Evolutionary conservation across 139 green algal genomes (phyloP).

Genomic region (Coelastrella sp.): DNA sequence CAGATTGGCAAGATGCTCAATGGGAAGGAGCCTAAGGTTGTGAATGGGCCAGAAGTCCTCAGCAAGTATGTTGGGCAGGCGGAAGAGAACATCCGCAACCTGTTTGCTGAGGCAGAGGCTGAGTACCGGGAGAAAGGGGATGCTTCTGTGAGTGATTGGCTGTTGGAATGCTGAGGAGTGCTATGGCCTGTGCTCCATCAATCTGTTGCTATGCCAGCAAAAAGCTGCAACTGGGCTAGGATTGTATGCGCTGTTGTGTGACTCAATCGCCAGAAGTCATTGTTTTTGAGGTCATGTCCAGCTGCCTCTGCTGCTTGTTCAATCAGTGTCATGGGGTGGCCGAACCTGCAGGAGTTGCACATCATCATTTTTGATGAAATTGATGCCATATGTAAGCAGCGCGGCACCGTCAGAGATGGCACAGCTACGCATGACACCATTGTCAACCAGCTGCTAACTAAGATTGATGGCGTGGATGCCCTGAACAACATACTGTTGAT

Average conservation of each 20-base stretch:
- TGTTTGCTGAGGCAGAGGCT: conserved; percentile 96
- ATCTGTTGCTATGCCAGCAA: too few species aligned
- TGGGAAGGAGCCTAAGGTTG: conserved; percentile 95
- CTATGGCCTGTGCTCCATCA: too few species aligned
- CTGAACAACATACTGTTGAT: conserved; percentile 99
- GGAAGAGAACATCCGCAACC: conserved; percentile 98
- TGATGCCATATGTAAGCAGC: conserved; percentile 97
- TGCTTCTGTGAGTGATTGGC: conserved; percentile 6
- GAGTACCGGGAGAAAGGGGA: conserved; percentile 77
- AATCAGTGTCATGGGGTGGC: not conserved
- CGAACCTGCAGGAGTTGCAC: conserved; percentile 87
- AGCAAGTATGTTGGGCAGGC: conserved; percentile 95
- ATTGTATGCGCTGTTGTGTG: too few species aligned
- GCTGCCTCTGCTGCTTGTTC: too few species aligned
- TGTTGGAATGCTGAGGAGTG: not conserved
- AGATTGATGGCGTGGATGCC: conserved; percentile 99
- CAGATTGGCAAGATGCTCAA: conserved; percentile 99
- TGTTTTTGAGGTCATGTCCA: too few species aligned
- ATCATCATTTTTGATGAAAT: conserved; percentile 99
- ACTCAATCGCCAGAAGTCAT: too few species aligned
- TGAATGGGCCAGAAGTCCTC: conserved; percentile 77
- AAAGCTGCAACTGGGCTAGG: too few species aligned
- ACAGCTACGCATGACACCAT: conserved; percentile 96
- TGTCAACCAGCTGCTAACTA: conserved; percentile 99
- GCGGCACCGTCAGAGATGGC: conserved; percentile 84